phyloP scores from a whole-genome alignment of 2,329 filamentous ascomycete species.

The Gnomoniopsis smithogilvyi region DNA sequence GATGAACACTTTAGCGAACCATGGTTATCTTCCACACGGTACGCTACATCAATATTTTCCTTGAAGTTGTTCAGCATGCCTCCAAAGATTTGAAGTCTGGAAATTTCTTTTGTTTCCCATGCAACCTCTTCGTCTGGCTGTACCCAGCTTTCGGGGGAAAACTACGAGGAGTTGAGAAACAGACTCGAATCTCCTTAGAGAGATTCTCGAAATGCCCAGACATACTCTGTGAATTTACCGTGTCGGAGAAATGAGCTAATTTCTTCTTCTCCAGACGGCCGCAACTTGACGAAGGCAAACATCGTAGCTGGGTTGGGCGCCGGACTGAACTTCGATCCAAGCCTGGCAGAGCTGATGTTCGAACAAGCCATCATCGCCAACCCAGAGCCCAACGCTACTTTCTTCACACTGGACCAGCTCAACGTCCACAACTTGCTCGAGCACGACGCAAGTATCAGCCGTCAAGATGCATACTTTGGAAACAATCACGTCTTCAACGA shows the following conservation, averaged over 20 bases:
- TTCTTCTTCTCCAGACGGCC: constrained; percentile 28
- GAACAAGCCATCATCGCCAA: constrained; percentile 39
- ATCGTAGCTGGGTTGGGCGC: constrained; percentile 35
- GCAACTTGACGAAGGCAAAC: constrained; percentile 35
- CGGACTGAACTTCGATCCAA: constrained; percentile 40
- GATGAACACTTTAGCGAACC: constrained; percentile 50
- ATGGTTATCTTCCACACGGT: constrained; percentile 42
- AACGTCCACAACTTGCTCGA: constrained; percentile 45
- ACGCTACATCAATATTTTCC: too few species aligned
- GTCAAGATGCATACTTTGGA: constrained; percentile 46
- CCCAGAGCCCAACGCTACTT: constrained; percentile 40
- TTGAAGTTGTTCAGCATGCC: too few species aligned
- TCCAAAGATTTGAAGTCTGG: too few species aligned
- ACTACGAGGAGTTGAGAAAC: too few species aligned
- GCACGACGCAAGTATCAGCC: constrained; percentile 46
- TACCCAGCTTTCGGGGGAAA: too few species aligned
- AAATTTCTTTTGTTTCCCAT: too few species aligned
- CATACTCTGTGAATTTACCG: too few species aligned
- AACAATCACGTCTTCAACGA: constrained; percentile 51
- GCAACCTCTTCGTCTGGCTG: too few species aligned
- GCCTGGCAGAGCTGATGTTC: constrained; percentile 38
- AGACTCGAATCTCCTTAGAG: too few species aligned
- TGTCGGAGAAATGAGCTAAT: too few species aligned
- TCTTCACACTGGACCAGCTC: constrained; percentile 38
- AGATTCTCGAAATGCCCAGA: too few species aligned